Evolutionary conservation across 306 rosid genomes (phyloP).

Genomic region (Dalbergia cultrata): DNA sequence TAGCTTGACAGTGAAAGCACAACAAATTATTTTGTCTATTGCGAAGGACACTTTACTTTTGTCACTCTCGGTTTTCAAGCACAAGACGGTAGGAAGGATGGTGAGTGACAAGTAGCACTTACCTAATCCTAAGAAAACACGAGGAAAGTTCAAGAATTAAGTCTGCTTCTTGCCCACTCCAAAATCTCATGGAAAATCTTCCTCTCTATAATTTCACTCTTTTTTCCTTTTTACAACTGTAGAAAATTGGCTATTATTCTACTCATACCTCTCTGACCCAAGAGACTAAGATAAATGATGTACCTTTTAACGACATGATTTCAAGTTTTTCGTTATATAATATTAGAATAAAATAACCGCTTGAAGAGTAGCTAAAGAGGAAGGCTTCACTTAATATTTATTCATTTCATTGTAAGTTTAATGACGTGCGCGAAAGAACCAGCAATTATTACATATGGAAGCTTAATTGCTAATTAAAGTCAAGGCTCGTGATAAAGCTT

Average conservation of each 20-base stretch:
- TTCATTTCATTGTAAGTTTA: neutral
- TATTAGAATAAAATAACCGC: neutral
- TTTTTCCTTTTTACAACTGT: neutral
- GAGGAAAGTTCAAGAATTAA: neutral
- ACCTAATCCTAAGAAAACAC: neutral
- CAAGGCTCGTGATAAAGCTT: constrained; percentile 32
- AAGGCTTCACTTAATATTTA: neutral
- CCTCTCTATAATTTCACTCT: neutral
- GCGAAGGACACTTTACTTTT: neutral
- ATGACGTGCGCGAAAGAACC: neutral
- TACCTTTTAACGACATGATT: neutral
- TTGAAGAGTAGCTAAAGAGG: neutral
- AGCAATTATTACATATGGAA: neutral
- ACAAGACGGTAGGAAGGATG: neutral
- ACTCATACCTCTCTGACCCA: neutral
- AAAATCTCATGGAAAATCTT: neutral
- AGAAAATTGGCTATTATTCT: neutral
- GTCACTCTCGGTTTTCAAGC: constrained; percentile 21
- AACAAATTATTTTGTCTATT: constrained; percentile 17
- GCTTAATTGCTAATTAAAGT: neutral
- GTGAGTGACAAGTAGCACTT: neutral
- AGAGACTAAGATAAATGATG: too few relatives aligned
- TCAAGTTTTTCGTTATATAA: neutral
- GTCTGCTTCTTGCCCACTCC: neutral
- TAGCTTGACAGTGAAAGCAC: constrained; percentile 38